Evolutionary conservation across 306 rosid genomes (phyloP).

Genomic region (Trichosanthes cucumerina): DNA sequence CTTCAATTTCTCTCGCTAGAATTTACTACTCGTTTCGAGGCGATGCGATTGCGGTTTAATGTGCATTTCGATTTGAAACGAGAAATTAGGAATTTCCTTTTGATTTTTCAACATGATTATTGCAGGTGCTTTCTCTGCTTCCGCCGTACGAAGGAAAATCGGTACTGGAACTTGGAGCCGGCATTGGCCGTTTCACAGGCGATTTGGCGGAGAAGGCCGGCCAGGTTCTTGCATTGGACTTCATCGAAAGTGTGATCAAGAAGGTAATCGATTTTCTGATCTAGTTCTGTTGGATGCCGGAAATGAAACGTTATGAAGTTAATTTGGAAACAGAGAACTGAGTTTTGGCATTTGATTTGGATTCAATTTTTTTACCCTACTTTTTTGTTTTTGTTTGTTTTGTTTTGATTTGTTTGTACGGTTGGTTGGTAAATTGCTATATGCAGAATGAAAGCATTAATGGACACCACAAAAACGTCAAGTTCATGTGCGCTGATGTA

Average conservation of each 20-base stretch:
- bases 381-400: too few species aligned
- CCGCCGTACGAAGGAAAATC: constrained; percentile 76
- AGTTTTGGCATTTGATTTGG: not conserved
- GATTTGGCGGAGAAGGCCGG: constrained; percentile 74
- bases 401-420: not conserved
- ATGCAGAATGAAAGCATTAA: constrained; percentile 67
- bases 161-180: constrained; percentile 86
- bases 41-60: not conserved
- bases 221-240: constrained; percentile 78
- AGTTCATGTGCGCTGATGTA: constrained; percentile 87
- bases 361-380: not conserved
- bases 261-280: constrained; percentile 31
- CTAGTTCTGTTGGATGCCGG: not conserved
- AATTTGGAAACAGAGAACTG: not conserved
- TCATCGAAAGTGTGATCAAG: constrained; percentile 77
- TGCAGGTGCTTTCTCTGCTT: constrained; percentile 64
- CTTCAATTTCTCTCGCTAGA: not conserved
- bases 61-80: not conserved
- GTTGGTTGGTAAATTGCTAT: not conserved
- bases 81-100: not conserved
- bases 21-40: not conserved
- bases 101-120: not conserved
- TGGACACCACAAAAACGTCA: constrained; percentile 68
- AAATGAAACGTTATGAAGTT: not conserved
- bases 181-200: constrained; percentile 91